Evolutionary conservation across 768 basidiomycete genomes (phyloP), one percentile per base, ranked within the genome.

Genomic region (Candolleomyces eurysporus): DNA sequence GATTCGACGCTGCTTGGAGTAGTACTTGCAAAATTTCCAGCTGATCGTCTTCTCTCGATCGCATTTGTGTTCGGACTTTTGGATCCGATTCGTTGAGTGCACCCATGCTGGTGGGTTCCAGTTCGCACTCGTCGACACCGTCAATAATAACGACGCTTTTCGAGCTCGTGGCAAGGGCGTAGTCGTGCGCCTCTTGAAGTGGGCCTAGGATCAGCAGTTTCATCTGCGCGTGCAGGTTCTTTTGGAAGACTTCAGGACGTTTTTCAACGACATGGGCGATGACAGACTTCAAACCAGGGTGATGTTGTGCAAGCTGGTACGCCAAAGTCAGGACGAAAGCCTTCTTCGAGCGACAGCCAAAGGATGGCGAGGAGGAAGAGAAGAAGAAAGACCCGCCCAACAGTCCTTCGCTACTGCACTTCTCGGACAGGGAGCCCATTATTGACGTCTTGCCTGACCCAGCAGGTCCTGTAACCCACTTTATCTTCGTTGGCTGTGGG

Each of bases 91-190:
- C 21, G 51, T 14, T 16, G 39, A 16, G 4, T 36, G 3, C 48
- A 16, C 22, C 43, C 4, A 45, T 45, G 13, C n/a, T 13, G 3
- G 14, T 13, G 43, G 13, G 3, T 40, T 55, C 16, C 19, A 43
- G 61, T 8, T 46, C 4, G 40, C 64, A 65, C 17, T 60, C 64
- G 48, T 65, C 64, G 4, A 65, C 17, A 6, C 64, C 64, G 49
- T 65, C 64, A 39, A 62, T 52, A 8, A 65, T 49, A 31, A 60
- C 17, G 19, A 40, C 40, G 21, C 26, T 52, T 30, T 26, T 26
- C 26, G 26, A 26, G 26, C 26, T 26, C 4, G 26, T 26, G 26
- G 26, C 2, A 4, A 26, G 26, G 26, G 26, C 4, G 26, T 26
- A 26, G 26, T 26, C 26, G 26, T 26, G 26, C 26, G 26, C 26